Conservation (phyloP, 2,329 filamentous ascomycete genomes). For the Scytalidium sp. region DNA sequence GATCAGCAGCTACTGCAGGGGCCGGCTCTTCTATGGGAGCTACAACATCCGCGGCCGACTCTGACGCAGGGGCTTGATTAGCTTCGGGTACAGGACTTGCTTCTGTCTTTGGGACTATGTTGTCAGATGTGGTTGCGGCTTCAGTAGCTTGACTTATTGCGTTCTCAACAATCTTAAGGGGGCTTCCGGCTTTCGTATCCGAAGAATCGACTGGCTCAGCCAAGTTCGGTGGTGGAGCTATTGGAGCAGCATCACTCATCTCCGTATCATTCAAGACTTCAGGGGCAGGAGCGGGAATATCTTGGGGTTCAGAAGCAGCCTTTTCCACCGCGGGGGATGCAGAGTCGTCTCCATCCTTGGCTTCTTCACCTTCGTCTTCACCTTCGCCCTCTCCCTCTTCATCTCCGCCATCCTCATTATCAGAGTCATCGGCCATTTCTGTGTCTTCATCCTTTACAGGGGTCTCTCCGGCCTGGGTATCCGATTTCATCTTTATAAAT, state of each 20-base stretch:
- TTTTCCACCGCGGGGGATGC: conserved; percentile 31
- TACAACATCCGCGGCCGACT: background rate
- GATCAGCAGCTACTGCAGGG: too few species aligned
- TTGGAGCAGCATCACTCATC: conserved; percentile 13
- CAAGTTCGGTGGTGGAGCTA: background rate
- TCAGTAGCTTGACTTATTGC: conserved; percentile 8
- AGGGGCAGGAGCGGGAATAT: conserved; percentile 15
- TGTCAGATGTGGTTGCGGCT: background rate
- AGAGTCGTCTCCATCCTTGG: conserved; percentile 47
- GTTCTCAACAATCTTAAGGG: conserved; percentile 24
- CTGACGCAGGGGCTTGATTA: background rate
- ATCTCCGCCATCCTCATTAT: conserved; percentile 23
- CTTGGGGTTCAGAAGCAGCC: conserved; percentile 25
- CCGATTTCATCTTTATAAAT: conserved; percentile 1
- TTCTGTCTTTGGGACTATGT: background rate
- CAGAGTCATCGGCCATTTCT: conserved; percentile 29
- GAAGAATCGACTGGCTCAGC: conserved; percentile 2
- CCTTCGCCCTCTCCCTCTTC: conserved; percentile 19
- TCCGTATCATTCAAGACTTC: conserved; percentile 8
- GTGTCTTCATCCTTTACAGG: conserved; percentile 23
- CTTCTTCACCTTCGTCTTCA: conserved; percentile 47
- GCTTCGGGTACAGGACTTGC: background rate
- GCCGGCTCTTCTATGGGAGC: background rate
- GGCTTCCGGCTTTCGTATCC: conserved; percentile 21
- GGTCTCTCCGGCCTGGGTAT: conserved; percentile 11